Evolutionary conservation across 2,329 filamentous ascomycete species (phyloP).

Genomic region (Trichoderma polysporum): DNA sequence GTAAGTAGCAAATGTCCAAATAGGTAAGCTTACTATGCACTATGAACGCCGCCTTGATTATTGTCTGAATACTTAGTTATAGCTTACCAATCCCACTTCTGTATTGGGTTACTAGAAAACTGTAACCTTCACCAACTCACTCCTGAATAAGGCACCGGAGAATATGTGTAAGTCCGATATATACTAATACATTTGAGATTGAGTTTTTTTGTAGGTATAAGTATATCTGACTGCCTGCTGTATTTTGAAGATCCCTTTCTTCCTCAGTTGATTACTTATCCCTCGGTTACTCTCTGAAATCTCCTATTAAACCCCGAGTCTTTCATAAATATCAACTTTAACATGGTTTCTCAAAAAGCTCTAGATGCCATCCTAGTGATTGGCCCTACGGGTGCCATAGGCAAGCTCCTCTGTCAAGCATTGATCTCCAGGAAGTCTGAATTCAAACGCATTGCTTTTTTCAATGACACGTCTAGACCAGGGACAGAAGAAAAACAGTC

Average conservation of each 20-base stretch:
- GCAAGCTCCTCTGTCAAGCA: background rate
- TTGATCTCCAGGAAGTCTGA: background rate
- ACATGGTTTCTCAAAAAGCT: background rate
- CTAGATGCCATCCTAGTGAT: background rate
- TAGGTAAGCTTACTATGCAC: background rate
- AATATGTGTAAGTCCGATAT: background rate
- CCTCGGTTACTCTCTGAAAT: background rate
- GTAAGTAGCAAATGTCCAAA: background rate
- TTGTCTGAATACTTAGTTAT: background rate
- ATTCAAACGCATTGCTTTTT: constrained; percentile 9
- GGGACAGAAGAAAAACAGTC: background rate
- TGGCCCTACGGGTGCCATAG: background rate
- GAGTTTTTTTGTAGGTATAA: background rate
- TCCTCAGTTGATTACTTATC: background rate
- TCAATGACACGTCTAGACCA: constrained; percentile 4
- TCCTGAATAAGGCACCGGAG: background rate
- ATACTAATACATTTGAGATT: background rate
- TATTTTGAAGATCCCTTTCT: background rate
- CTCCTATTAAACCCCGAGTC: background rate
- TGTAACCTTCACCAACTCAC: background rate
- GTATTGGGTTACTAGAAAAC: background rate
- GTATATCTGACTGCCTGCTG: background rate
- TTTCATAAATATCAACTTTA: background rate
- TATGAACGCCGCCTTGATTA: background rate
- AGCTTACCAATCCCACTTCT: background rate